Percentiles rank a stretch among this genome's conserved stretches.
Conservation (phyloP, 2,329 filamentous ascomycete species). For the Nigrograna mackinnonii region DNA sequence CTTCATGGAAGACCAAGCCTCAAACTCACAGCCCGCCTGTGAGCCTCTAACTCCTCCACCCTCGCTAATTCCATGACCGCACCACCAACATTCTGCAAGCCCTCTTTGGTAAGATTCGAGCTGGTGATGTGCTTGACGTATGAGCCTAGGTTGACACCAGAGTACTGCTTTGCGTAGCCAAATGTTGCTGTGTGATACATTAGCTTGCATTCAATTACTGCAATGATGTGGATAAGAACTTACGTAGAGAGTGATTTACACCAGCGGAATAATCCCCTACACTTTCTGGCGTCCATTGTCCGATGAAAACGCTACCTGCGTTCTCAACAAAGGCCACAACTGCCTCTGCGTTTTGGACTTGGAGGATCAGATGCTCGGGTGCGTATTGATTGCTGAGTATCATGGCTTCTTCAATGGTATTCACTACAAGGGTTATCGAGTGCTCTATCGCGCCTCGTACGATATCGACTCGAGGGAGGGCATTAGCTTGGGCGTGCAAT, state of each 20-base stretch:
- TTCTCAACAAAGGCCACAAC: constrained; percentile 83
- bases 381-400: constrained; percentile 91
- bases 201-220: not conserved
- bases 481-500: constrained; percentile 82
- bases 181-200: constrained; percentile 72
- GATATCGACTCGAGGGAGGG: constrained; percentile 88
- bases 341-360: constrained; percentile 75
- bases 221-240: constrained; percentile 48
- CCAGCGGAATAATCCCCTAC: constrained; percentile 98
- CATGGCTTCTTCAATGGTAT: constrained; percentile 75
- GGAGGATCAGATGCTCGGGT: constrained; percentile 93
- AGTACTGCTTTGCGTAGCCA: constrained; percentile 98
- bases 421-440: constrained; percentile 81
- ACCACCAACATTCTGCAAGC: constrained; percentile 79
- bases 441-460: constrained; percentile 88
- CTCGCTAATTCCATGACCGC: constrained; percentile 95
- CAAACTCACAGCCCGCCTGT: constrained; percentile 74
- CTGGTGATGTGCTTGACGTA: constrained; percentile 99
- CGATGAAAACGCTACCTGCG: constrained; percentile 94
- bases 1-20: constrained; percentile 53
- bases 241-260: constrained; percentile 96
- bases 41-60: constrained; percentile 93
- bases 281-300: constrained; percentile 94
- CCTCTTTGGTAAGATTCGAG: constrained; percentile 84
- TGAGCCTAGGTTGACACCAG: constrained; percentile 91